Conservation (phyloP, 306 rosid species). For the Quercus dentata region DNA sequence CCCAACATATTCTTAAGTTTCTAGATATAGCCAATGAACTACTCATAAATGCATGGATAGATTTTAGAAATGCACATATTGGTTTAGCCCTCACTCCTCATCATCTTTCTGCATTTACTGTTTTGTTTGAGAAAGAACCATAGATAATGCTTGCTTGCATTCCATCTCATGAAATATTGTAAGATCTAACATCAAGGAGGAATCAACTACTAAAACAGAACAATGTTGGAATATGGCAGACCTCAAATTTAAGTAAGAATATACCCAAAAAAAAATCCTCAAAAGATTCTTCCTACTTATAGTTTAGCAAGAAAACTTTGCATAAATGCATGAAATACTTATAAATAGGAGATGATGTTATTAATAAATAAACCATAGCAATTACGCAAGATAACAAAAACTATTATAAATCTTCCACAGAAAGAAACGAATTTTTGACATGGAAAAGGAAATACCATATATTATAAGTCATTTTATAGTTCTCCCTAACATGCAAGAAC, state of each 20-base stretch:
- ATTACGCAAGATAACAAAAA: no score
- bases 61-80: background rate
- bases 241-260: conserved; percentile 7
- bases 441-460: background rate
- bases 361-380: no score
- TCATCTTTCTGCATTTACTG: conserved; percentile 79
- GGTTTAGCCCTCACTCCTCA: conserved; percentile 49
- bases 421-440: background rate
- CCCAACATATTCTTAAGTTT: no score
- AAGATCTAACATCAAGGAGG: conserved; percentile 57
- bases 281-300: no score
- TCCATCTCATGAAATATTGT: conserved; percentile 78
- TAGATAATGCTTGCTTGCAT: conserved; percentile 78
- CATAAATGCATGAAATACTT: no score
- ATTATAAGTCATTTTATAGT: background rate
- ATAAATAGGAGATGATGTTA: no score
- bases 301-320: no score
- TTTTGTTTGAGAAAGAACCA: conserved; percentile 94
- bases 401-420: background rate
- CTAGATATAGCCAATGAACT: background rate
- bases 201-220: conserved; percentile 8
- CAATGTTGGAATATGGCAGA: background rate
- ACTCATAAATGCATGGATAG: background rate
- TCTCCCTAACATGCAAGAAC: background rate
- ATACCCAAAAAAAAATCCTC: background rate